phyloP scores from a whole-genome alignment of 176 grass and related monocot genomes.

The Alloteropsis semialata region DNA sequence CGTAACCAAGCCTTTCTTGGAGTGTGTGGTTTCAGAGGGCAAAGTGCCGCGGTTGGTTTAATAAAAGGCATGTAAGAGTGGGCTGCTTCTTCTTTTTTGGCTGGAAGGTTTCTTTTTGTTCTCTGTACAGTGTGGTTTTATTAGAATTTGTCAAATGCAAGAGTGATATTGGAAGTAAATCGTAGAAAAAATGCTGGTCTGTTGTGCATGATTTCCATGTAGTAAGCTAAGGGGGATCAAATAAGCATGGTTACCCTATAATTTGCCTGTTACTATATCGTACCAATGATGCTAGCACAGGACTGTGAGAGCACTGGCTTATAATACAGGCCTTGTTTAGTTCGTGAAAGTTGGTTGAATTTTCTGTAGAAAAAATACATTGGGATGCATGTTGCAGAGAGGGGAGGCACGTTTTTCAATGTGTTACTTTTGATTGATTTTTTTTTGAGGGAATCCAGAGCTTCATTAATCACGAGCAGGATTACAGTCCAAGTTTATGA shows the following conservation, averaged over 20 bases:
- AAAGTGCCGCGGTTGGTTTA: background rate
- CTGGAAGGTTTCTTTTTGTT: background rate
- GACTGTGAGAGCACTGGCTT: background rate
- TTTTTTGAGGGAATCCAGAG: too few species aligned
- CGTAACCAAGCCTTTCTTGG: constrained; percentile 1
- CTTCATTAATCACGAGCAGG: too few species aligned
- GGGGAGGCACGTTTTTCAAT: too few species aligned
- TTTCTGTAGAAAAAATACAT: too few species aligned
- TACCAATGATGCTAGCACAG: background rate
- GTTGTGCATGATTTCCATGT: background rate
- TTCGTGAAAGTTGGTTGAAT: too few species aligned
- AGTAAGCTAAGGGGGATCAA: background rate
- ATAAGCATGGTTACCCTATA: background rate
- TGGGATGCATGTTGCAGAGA: too few species aligned
- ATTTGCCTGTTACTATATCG: background rate
- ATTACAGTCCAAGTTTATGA: too few species aligned
- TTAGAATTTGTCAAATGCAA: background rate
- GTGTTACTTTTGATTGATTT: too few species aligned
- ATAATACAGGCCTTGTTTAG: too few species aligned
- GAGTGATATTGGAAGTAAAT: background rate
- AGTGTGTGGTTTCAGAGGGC: background rate
- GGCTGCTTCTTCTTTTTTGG: background rate
- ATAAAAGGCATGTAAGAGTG: background rate
- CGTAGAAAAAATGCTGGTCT: background rate
- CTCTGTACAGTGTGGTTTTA: constrained; percentile 15